These are phyloP conservation scores for Aphanomyces stellatus DNA, from an alignment of 352 stramenopile species.

Conservation along the genomic window DNA sequence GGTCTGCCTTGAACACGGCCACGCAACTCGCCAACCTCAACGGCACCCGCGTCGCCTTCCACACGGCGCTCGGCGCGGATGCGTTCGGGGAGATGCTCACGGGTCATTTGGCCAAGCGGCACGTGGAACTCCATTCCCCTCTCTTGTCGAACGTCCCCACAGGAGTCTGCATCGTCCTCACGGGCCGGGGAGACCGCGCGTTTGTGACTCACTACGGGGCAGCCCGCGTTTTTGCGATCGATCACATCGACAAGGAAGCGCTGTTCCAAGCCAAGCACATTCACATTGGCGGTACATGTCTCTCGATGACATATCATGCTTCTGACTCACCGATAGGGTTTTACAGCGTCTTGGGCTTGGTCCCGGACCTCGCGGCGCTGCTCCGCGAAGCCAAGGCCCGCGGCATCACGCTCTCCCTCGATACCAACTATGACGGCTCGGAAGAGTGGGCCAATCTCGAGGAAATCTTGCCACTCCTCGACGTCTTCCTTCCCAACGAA, in stretches of 20 bases:
- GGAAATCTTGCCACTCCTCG: conserved; percentile 51
- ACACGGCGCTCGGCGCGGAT: conserved; percentile 44
- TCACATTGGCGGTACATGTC: conserved; percentile 60
- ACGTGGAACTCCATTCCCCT: conserved; percentile 39
- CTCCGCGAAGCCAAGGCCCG: conserved; percentile 44
- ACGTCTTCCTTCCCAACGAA: conserved; percentile 81
- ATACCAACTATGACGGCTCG: conserved; percentile 77
- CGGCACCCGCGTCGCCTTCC: conserved; percentile 35
- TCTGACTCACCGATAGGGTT: conserved; percentile 46
- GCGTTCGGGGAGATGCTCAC: conserved; percentile 11
- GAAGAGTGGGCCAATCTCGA: conserved; percentile 52
- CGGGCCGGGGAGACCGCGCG: conserved; percentile 60
- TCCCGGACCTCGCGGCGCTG: conserved; percentile 46
- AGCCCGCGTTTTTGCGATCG: conserved; percentile 42
- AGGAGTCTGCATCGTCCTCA: conserved; percentile 73
- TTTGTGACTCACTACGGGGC: conserved; percentile 81
- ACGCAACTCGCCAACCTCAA: conserved; percentile 64
- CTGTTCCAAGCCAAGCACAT: conserved; percentile 52
- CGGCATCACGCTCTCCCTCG: conserved; percentile 66
- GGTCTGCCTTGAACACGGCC: conserved; percentile 76
- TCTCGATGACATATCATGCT: no score
- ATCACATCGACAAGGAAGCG: conserved; percentile 57
- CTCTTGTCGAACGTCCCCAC: conserved; percentile 34
- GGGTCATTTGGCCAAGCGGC: conserved; percentile 28
- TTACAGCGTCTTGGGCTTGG: conserved; percentile 62